These are phyloP conservation scores for Aspergillus taichungensis DNA, from an alignment of 495 filamentous ascomycete genomes.

Conservation along the genomic window DNA sequence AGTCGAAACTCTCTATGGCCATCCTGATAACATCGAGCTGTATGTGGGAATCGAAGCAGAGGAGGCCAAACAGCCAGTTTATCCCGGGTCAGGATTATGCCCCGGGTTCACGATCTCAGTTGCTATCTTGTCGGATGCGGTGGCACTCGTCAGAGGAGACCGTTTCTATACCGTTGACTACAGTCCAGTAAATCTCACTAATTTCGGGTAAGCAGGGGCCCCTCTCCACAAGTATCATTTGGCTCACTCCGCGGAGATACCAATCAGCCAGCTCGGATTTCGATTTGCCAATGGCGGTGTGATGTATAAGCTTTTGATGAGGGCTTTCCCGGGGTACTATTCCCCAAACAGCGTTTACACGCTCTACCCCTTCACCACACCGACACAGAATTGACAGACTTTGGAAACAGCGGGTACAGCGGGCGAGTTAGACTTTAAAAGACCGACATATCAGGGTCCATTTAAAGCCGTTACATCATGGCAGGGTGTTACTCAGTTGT, in stretches of 20 bases:
- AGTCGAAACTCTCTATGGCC: conserved; percentile 54
- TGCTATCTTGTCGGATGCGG: conserved; percentile 37
- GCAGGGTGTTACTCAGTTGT: conserved; percentile 1
- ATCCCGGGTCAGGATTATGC: conserved; percentile 31
- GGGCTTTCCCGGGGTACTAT: conserved; percentile 62
- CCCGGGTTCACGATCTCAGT: conserved; percentile 32
- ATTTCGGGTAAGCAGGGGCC: conserved; percentile 36
- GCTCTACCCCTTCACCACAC: conserved; percentile 60
- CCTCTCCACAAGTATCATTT: too few relatives aligned
- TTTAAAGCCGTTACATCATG: conserved; percentile 2
- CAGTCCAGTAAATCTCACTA: conserved; percentile 57
- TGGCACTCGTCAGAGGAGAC: conserved; percentile 35
- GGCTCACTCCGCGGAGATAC: not conserved
- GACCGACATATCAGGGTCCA: conserved; percentile 23
- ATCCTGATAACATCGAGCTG: conserved; percentile 44
- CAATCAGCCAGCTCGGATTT: conserved; percentile 48
- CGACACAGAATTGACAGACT: conserved; percentile 52
- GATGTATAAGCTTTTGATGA: conserved; percentile 59
- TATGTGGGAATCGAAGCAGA: conserved; percentile 39
- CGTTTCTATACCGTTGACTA: conserved; percentile 44
- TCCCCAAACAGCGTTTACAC: conserved; percentile 58
- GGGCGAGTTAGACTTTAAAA: conserved; percentile 50
- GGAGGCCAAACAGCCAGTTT: conserved; percentile 28
- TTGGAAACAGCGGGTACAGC: conserved; percentile 47
- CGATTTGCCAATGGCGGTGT: conserved; percentile 58